These are phyloP conservation scores for Penicillium malachiteum DNA, from an alignment of 495 filamentous ascomycete genomes.

Conservation along the genomic window DNA sequence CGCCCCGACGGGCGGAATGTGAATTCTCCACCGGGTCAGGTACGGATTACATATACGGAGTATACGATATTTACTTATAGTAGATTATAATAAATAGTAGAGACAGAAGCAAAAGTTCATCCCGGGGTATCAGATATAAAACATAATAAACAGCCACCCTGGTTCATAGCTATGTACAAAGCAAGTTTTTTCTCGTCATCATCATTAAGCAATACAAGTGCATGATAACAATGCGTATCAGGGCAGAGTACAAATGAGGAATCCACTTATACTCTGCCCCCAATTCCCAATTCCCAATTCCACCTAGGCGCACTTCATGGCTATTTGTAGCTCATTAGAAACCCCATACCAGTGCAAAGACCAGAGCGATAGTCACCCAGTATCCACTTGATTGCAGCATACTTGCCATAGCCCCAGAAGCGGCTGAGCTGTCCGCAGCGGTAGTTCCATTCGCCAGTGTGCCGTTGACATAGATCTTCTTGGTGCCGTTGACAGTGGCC, in stretches of 20 bases:
- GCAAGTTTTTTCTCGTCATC: too few species aligned
- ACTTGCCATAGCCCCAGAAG: constrained; percentile 26
- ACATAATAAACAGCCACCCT: too few species aligned
- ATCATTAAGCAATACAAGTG: too few species aligned
- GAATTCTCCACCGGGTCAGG: not conserved
- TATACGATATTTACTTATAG: not conserved
- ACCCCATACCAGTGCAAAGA: constrained; percentile 47
- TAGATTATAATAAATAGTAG: too few species aligned
- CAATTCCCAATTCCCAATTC: too few species aligned
- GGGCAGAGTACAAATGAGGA: not conserved
- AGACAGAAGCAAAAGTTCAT: too few species aligned
- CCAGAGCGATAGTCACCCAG: constrained; percentile 59
- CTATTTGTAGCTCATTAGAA: not conserved
- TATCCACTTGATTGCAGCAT: constrained; percentile 55
- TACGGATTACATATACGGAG: not conserved
- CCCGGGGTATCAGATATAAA: too few species aligned
- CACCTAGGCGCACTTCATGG: not conserved
- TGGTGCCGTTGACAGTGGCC: constrained; percentile 66
- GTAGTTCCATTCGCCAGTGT: constrained; percentile 85
- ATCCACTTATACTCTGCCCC: too few species aligned
- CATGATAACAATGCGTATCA: too few species aligned
- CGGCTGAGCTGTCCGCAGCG: constrained; percentile 45
- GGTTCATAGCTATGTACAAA: too few species aligned
- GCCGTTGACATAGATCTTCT: constrained; percentile 79
- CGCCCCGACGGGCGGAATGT: constrained; percentile 17